These are phyloP conservation scores for Mycosphaerella sp. DNA, from an alignment of 2,329 filamentous ascomycete species.

Conservation along the genomic window DNA sequence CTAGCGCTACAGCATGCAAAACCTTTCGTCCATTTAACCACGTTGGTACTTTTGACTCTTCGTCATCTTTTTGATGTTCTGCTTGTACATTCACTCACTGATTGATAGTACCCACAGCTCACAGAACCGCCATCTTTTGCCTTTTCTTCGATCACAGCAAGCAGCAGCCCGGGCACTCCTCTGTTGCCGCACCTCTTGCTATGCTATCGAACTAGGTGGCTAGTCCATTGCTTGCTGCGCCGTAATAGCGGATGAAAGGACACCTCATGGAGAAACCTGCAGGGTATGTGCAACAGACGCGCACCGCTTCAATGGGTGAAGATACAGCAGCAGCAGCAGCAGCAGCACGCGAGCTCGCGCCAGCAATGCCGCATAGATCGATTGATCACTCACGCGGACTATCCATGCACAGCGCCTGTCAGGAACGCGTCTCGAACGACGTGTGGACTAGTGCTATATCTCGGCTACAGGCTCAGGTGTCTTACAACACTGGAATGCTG, in stretches of 20 bases:
- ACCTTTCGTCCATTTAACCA: background rate
- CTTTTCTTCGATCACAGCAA: background rate
- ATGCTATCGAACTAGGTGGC: background rate
- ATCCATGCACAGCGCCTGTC: constrained; percentile 8
- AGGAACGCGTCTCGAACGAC: constrained; percentile 22
- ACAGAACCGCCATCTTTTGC: background rate
- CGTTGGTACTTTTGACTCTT: background rate
- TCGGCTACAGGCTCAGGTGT: constrained; percentile 44
- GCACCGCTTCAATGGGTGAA: constrained; percentile 18
- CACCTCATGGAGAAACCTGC: constrained; percentile 17
- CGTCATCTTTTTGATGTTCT: background rate
- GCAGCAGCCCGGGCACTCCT: background rate
- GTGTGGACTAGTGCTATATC: constrained; percentile 37
- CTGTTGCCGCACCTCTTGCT: background rate
- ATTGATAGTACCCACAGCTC: background rate
- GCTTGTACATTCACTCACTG: background rate
- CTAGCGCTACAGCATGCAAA: background rate
- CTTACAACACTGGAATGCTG: constrained; percentile 40
- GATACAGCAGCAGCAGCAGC: constrained; percentile 17
- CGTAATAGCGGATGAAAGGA: constrained; percentile 4
- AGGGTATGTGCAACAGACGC: constrained; percentile 15
- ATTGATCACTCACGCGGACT: constrained; percentile 14
- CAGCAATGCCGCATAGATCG: constrained; percentile 10
- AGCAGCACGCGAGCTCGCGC: constrained; percentile 16
- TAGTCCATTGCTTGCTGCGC: background rate